Evolutionary conservation across 495 filamentous ascomycete genomes (phyloP), one percentile per base, ranked within the genome.

Genomic region (Penicillium cataractarum): DNA sequence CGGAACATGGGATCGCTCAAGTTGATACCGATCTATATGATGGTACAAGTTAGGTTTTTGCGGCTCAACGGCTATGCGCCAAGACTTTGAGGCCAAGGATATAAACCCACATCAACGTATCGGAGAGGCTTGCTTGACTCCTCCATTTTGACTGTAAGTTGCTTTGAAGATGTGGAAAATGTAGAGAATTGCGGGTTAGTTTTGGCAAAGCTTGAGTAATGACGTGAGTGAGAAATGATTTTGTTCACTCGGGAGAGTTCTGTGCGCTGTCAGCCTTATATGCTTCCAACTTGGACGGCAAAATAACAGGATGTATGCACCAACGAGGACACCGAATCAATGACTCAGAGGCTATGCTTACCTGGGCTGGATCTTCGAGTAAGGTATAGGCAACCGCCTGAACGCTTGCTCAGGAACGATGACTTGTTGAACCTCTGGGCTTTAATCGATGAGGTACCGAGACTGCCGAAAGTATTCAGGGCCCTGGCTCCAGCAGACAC

Each of bases 1-100:
- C 80, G 80, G 76, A 93, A 99, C 64, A 96, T 89, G 26, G 89
- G 86, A 63, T 98, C 95, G 55, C 91, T 88, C 40, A 99, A 82
- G 76, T 99, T 99, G 80, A 99, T 97, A 37, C 95, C 95, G 57
- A 98, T 85, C 85, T 89, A 50, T 15, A n/a, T 35, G 42, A 51
- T 48, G 9, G n/a, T 12, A 42, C 1, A 6, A 2, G 35, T 54
- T 32, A 60, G 49, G n/a, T 6, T 50, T 31, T 8, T 12, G 29
- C 32, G 29, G 31, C 27, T 35, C 51, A 54, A 32, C 17, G 50
- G 27, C 6, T 19, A 17, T 33, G 13, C 17, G 42, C 42, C 42
- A 46, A 46, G 27, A 56, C n/a, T 21, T 37, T 21, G 7, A n/a
- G 19, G 2, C 21, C 10, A 13, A 44, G 58, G 27, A 44, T 13